Percentiles rank a stretch among this genome's conserved stretches.
These are phyloP conservation scores for Keithomyces neogunnii DNA, from an alignment of 2,329 filamentous ascomycete species.

Conservation along the genomic window DNA sequence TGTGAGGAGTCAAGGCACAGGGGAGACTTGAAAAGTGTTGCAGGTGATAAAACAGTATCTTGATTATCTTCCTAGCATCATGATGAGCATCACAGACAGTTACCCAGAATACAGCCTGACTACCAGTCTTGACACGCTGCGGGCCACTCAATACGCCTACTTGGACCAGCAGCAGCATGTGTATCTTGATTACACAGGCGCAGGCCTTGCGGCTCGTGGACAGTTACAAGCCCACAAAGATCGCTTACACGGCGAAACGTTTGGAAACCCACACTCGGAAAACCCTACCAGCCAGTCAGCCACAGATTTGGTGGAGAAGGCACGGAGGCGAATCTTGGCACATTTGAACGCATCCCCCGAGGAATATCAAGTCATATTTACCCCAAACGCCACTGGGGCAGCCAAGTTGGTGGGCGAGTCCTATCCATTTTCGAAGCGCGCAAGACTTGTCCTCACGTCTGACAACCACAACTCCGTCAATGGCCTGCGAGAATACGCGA, in stretches of 20 bases:
- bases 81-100: not conserved
- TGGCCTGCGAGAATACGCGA: constrained; percentile 28
- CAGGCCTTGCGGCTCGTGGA: constrained; percentile 23
- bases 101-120: constrained; percentile 1
- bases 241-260: constrained; percentile 20
- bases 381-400: constrained; percentile 29
- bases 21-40: too few species aligned
- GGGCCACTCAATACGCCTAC: not conserved
- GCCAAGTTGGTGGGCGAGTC: constrained; percentile 30
- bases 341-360: constrained; percentile 25
- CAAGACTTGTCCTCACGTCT: constrained; percentile 24
- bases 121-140: not conserved
- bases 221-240: constrained; percentile 23
- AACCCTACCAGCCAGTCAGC: constrained; percentile 28
- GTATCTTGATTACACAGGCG: constrained; percentile 33
- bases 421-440: constrained; percentile 22
- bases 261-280: constrained; percentile 31
- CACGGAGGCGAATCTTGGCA: constrained; percentile 22
- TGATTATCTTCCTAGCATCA: not conserved
- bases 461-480: constrained; percentile 36
- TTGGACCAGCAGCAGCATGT: constrained; percentile 21
- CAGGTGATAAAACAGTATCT: too few species aligned
- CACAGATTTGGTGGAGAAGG: constrained; percentile 22
- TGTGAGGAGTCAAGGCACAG: too few species aligned
- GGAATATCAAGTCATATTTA: constrained; percentile 33